These are phyloP conservation scores for Kazachstania africana DNA, from an alignment of 805 yeast species.

Conservation along the genomic window DNA sequence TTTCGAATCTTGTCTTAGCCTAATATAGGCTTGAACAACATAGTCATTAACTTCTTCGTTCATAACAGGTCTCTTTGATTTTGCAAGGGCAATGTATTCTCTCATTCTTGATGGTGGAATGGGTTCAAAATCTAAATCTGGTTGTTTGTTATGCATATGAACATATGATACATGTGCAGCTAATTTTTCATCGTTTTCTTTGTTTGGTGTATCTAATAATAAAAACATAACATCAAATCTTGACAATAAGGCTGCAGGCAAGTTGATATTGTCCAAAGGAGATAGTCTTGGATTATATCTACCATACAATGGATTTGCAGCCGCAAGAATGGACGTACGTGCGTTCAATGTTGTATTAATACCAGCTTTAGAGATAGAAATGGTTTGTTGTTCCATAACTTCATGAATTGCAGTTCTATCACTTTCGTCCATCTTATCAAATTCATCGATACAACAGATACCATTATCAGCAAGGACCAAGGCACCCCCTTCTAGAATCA, in stretches of 20 bases:
- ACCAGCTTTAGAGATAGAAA: slow-evolving; percentile 94
- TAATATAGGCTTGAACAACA: slow-evolving; percentile 75
- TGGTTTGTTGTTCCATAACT: slow-evolving; percentile 99
- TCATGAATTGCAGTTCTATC: slow-evolving; percentile 98
- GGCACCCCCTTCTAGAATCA: slow-evolving; percentile 98
- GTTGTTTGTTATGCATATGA: slow-evolving; percentile 86
- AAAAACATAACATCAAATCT: slow-evolving; percentile 87
- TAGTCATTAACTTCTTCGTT: slow-evolving; percentile 76
- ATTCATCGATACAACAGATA: slow-evolving; percentile 96
- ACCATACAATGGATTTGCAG: slow-evolving; percentile 96
- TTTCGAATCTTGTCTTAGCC: slow-evolving; percentile 85
- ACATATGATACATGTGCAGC: slow-evolving; percentile 94
- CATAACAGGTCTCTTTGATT: slow-evolving; percentile 74
- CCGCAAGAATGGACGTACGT: slow-evolving; percentile 88
- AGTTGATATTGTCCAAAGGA: slow-evolving; percentile 88
- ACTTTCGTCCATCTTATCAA: slow-evolving; percentile 95
- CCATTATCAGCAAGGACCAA: slow-evolving; percentile 94
- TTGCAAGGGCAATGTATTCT: slow-evolving; percentile 78
- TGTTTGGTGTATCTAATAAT: slow-evolving; percentile 71
- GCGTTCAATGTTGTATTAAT: slow-evolving; percentile 94
- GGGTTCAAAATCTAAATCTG: slow-evolving; percentile 63
- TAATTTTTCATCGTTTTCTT: slow-evolving; percentile 70
- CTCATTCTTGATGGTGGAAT: slow-evolving; percentile 71
- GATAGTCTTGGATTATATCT: slow-evolving; percentile 83
- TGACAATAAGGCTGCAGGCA: slow-evolving; percentile 92